Percentiles rank a stretch among this genome's conserved stretches.
Evolutionary conservation across 805 yeast species (phyloP).

Genomic region (Pichia kluyveri): DNA sequence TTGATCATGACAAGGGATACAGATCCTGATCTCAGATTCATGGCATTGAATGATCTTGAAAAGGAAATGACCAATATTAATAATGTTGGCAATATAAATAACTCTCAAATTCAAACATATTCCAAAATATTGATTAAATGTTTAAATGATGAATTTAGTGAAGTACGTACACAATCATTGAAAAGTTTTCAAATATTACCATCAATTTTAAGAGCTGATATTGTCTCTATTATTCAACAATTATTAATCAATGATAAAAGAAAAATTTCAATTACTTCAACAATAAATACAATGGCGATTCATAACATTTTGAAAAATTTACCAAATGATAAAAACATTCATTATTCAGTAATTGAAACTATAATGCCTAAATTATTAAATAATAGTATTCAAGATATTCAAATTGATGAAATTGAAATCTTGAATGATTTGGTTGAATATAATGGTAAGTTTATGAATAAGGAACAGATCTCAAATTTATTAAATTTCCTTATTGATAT

Average conservation of each 20-base stretch:
- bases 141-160: conserved; percentile 55
- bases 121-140: conserved; percentile 19
- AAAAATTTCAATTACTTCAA: conserved; percentile 31
- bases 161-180: conserved; percentile 69
- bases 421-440: conserved; percentile 45
- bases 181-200: conserved; percentile 35
- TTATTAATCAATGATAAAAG: conserved; percentile 19
- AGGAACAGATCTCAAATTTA: conserved; percentile 14
- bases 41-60: conserved; percentile 73
- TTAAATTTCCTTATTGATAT: conserved; percentile 26
- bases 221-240: conserved; percentile 23
- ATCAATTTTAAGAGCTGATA: conserved; percentile 24
- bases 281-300: conserved; percentile 46
- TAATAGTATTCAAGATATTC: conserved; percentile 18
- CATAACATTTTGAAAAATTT: conserved; percentile 32
- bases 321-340: conserved; percentile 14
- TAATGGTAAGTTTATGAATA: conserved; percentile 26
- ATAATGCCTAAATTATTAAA: conserved; percentile 28
- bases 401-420: conserved; percentile 54
- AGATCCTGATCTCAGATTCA: conserved; percentile 76
- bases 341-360: conserved; percentile 24
- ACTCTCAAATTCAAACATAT: conserved; percentile 25
- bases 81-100: conserved; percentile 21
- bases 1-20: conserved; percentile 47
- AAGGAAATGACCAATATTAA: conserved; percentile 28